A percentile compares a stretch with the other conserved stretches of the same genome.
Evolutionary conservation across 768 basidiomycete species (phyloP).

Genomic region (Leucocoprinus sp.): DNA sequence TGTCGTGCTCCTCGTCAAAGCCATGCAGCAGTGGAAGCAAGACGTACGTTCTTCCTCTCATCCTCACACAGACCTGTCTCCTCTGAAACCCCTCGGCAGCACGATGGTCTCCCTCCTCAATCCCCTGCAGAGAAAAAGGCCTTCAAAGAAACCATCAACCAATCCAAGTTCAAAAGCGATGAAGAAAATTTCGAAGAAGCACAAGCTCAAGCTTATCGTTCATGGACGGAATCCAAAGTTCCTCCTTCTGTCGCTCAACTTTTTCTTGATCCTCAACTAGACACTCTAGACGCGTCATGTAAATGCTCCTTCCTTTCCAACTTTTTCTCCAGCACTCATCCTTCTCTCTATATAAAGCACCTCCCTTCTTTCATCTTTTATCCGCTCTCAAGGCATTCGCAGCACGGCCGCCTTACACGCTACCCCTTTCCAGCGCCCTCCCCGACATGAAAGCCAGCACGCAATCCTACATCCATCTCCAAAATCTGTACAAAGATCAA

Average conservation of each 20-base stretch:
- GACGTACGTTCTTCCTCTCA: constrained; percentile 34
- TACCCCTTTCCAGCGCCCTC: constrained; percentile 80
- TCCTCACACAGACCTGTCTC: not conserved
- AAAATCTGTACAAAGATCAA: constrained; percentile 74
- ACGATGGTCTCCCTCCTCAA: constrained; percentile 54
- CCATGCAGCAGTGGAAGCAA: constrained; percentile 76
- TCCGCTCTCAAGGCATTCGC: constrained; percentile 63
- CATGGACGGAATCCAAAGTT: constrained; percentile 54
- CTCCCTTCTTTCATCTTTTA: constrained; percentile 74
- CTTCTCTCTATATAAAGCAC: constrained; percentile 28
- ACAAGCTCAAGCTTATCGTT: constrained; percentile 76
- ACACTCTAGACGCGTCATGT: constrained; percentile 3
- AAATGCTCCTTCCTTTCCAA: not conserved
- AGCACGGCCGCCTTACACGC: constrained; percentile 41
- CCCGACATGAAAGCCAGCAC: constrained; percentile 98
- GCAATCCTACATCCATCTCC: constrained; percentile 70
- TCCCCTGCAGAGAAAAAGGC: constrained; percentile 59
- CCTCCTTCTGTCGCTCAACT: constrained; percentile 60
- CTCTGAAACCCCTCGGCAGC: constrained; percentile 31
- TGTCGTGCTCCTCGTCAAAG: constrained; percentile 79
- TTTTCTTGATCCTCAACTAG: constrained; percentile 52
- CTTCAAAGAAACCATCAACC: constrained; percentile 64
- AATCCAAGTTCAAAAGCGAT: constrained; percentile 65
- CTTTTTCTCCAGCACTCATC: constrained; percentile 23
- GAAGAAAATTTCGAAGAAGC: constrained; percentile 99